A percentile compares a stretch with the other conserved stretches of the same genome.
phyloP scores from a whole-genome alignment of 75 land plant genomes.

The Gnetum montanum region DNA sequence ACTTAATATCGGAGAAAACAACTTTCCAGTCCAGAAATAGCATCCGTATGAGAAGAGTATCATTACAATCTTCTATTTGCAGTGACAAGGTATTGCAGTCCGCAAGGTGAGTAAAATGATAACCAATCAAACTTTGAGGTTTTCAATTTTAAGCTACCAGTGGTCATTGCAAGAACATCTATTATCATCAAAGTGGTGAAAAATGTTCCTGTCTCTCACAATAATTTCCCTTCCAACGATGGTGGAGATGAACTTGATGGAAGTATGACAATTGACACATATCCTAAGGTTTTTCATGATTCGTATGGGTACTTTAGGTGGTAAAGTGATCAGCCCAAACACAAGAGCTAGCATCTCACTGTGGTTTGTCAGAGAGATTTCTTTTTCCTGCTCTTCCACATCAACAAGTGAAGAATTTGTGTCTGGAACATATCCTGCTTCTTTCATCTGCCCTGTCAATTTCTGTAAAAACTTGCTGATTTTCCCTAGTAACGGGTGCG shows the following conservation, averaged over 20 bases:
- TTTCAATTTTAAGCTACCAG: neutral
- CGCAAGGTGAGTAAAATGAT: too few relatives aligned
- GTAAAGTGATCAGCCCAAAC: conserved; percentile 2
- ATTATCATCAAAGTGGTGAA: conserved; percentile 1
- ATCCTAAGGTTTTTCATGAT: conserved; percentile 4
- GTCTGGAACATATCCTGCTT: conserved; percentile 3
- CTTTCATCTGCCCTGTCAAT: conserved; percentile 2
- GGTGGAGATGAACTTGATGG: conserved; percentile 2
- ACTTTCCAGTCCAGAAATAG: too few relatives aligned
- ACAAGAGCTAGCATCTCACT: conserved; percentile 8
- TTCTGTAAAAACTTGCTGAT: conserved; percentile 3
- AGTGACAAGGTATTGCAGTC: too few relatives aligned
- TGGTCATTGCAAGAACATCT: conserved; percentile 1
- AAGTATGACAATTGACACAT: conserved; percentile 2
- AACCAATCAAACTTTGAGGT: too few relatives aligned
- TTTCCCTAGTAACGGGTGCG: neutral
- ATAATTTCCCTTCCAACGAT: conserved; percentile 4
- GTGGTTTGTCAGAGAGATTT: conserved; percentile 1
- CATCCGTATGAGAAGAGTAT: too few relatives aligned
- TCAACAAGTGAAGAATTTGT: conserved; percentile 2
- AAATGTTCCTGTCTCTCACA: conserved; percentile 2
- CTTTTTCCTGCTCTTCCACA: conserved; percentile 5
- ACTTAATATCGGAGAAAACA: too few relatives aligned
- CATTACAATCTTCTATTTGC: too few relatives aligned
- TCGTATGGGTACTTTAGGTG: conserved; percentile 2